A percentile compares a stretch with the other conserved stretches of the same genome.
phyloP scores from a whole-genome alignment of 2,329 filamentous ascomycete species.

The Seiridium cupressi region DNA sequence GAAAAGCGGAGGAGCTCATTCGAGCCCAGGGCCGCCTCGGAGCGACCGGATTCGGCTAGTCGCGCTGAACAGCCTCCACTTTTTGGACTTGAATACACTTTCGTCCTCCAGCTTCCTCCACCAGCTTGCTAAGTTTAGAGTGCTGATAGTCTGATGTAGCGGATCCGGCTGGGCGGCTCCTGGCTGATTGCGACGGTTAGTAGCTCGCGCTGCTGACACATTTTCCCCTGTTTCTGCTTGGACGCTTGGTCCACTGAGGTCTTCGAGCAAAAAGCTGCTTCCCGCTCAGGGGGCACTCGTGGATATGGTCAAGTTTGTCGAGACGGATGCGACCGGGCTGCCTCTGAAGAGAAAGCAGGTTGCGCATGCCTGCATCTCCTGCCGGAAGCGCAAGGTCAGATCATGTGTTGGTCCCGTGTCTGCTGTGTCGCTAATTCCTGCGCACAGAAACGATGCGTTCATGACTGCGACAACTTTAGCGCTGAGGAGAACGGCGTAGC shows the following conservation, averaged over 20 bases:
- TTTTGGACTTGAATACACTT: neutral
- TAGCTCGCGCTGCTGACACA: neutral
- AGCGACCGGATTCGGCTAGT: neutral
- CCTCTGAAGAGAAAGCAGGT: slow-evolving; percentile 61
- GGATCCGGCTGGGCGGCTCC: neutral
- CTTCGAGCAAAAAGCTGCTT: neutral
- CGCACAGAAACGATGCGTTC: slow-evolving; percentile 13
- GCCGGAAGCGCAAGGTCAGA: slow-evolving; percentile 52
- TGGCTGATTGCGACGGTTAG: neutral
- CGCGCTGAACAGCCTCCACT: neutral
- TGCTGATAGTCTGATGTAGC: neutral
- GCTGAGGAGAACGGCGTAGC: neutral
- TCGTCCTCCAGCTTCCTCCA: neutral
- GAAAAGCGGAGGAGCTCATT: neutral
- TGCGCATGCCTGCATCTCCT: slow-evolving; percentile 54
- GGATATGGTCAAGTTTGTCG: slow-evolving; percentile 53
- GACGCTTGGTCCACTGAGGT: neutral
- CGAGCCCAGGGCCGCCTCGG: neutral
- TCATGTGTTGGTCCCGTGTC: neutral
- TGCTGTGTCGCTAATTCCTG: neutral
- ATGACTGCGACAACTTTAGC: neutral
- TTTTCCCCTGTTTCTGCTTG: neutral
- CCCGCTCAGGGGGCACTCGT: neutral
- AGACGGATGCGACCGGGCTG: slow-evolving; percentile 50
- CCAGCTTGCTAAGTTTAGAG: neutral